phyloP scores from a whole-genome alignment of 164 flowering plant genomes.

The Aristolochia fimbriata region DNA sequence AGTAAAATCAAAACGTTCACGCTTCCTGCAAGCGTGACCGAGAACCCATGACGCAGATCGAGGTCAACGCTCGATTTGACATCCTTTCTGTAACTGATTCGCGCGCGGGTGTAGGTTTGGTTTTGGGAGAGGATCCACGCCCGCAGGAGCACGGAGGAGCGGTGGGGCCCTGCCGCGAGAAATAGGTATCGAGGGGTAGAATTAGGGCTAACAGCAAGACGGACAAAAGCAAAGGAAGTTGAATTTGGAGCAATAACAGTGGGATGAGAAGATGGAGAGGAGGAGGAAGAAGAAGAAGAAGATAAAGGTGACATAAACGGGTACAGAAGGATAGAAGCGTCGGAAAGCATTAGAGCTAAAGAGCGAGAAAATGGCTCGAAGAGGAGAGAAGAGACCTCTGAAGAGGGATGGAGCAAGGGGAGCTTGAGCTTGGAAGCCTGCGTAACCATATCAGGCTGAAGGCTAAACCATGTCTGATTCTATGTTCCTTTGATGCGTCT shows the following conservation, averaged over 20 bases:
- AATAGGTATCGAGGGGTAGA: slow-evolving; percentile 27
- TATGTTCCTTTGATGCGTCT: background rate
- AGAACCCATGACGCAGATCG: slow-evolving; percentile 47
- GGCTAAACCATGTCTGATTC: slow-evolving; percentile 1
- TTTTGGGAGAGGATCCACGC: slow-evolving; percentile 31
- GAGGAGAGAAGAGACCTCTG: slow-evolving; percentile 37
- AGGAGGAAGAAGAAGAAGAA: slow-evolving; percentile 11
- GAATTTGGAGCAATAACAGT: slow-evolving; percentile 38
- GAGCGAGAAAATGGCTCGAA: slow-evolving; percentile 57
- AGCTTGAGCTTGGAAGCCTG: slow-evolving; percentile 44
- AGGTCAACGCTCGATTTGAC: slow-evolving; percentile 36
- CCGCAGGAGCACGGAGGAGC: slow-evolving; percentile 46
- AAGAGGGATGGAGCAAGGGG: slow-evolving; percentile 29
- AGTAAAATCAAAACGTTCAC: slow-evolving; percentile 53
- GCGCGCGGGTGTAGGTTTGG: slow-evolving; percentile 21
- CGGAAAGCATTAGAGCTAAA: slow-evolving; percentile 56
- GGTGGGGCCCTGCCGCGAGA: slow-evolving; percentile 42
- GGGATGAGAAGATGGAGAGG: slow-evolving; percentile 17
- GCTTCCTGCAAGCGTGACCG: slow-evolving; percentile 42
- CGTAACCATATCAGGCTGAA: slow-evolving; percentile 13
- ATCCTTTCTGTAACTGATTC: slow-evolving; percentile 31
- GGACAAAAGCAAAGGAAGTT: slow-evolving; percentile 54
- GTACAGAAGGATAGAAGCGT: slow-evolving; percentile 57
- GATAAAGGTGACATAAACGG: slow-evolving; percentile 26
- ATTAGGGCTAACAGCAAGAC: slow-evolving; percentile 20